A percentile compares a stretch with the other conserved stretches of the same genome.
phyloP scores from a whole-genome alignment of 2,329 filamentous ascomycete species.

The Penicillium capsulatum region DNA sequence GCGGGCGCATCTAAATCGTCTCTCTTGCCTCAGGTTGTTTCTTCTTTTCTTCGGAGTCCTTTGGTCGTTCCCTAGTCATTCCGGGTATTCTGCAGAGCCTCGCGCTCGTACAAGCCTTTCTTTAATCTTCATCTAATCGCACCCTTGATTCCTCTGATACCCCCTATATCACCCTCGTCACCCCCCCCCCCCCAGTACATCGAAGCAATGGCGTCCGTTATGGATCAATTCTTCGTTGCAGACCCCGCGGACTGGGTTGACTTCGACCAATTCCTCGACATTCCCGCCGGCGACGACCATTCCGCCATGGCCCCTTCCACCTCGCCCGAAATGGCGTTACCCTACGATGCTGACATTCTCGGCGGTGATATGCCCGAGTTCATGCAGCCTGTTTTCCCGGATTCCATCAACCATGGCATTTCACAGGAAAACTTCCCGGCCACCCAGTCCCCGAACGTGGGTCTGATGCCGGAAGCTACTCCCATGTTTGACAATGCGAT shows the following conservation, averaged over 20 bases:
- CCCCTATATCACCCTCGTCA: too few species aligned
- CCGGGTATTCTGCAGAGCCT: constrained; percentile 1
- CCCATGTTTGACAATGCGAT: constrained; percentile 16
- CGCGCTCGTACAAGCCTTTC: background rate
- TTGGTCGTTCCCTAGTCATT: background rate
- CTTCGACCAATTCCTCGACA: constrained; percentile 34
- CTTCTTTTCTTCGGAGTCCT: constrained; percentile 13
- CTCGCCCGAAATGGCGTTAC: constrained; percentile 28
- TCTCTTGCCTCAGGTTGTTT: constrained; percentile 21
- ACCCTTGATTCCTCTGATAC: constrained; percentile 1
- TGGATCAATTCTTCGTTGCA: constrained; percentile 26
- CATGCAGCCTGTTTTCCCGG: constrained; percentile 23
- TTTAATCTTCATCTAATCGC: constrained; percentile 3
- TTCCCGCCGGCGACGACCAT: constrained; percentile 27
- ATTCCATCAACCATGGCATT: constrained; percentile 22
- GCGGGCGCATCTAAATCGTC: constrained; percentile 6
- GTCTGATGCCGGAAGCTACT: constrained; percentile 13
- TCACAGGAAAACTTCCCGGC: constrained; percentile 17
- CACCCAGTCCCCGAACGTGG: constrained; percentile 17
- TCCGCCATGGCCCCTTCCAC: constrained; percentile 30
- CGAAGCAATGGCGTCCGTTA: constrained; percentile 24
- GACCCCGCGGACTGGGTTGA: constrained; percentile 30
- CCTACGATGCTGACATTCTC: constrained; percentile 24
- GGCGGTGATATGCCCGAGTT: constrained; percentile 19
- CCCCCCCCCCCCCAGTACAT: background rate